These are phyloP conservation scores for Umbellularia californica DNA, from an alignment of 164 flowering plant species.

Conservation along the genomic window DNA sequence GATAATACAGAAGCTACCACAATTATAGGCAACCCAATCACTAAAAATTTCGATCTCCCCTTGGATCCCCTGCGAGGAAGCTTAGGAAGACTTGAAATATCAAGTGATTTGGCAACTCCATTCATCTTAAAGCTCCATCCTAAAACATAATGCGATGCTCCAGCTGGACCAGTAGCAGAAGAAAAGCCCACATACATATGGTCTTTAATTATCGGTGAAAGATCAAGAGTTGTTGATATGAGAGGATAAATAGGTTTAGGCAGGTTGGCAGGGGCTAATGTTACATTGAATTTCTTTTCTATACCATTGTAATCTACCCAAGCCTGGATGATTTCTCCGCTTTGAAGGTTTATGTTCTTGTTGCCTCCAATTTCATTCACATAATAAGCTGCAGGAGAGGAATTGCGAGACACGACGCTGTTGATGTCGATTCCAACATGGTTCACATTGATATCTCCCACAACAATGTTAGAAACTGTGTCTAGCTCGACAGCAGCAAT, in stretches of 20 bases:
- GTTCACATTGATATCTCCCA: constrained; percentile 16
- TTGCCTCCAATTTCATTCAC: not conserved
- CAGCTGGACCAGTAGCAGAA: constrained; percentile 55
- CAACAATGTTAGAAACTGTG: constrained; percentile 1
- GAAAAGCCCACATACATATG: constrained; percentile 68
- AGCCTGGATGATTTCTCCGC: constrained; percentile 18
- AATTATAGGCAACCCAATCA: constrained; percentile 11
- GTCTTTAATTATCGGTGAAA: constrained; percentile 40
- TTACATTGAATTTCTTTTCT: constrained; percentile 15
- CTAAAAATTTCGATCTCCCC: constrained; percentile 3
- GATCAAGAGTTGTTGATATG: constrained; percentile 35
- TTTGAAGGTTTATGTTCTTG: constrained; percentile 11
- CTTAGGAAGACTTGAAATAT: constrained; percentile 39
- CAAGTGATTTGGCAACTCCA: constrained; percentile 34
- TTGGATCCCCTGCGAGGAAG: constrained; percentile 24
- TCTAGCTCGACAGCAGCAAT: constrained; percentile 25
- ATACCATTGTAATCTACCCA: constrained; percentile 27
- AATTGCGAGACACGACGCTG: constrained; percentile 9
- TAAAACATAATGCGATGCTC: constrained; percentile 49
- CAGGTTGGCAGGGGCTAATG: constrained; percentile 18
- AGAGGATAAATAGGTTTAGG: constrained; percentile 43
- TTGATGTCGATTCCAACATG: constrained; percentile 26
- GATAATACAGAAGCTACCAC: not conserved
- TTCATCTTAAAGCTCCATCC: constrained; percentile 63
- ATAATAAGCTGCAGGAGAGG: constrained; percentile 16